Evolutionary conservation across 441 rosid genomes (phyloP).

Genomic region (Bruguiera hainesii): DNA sequence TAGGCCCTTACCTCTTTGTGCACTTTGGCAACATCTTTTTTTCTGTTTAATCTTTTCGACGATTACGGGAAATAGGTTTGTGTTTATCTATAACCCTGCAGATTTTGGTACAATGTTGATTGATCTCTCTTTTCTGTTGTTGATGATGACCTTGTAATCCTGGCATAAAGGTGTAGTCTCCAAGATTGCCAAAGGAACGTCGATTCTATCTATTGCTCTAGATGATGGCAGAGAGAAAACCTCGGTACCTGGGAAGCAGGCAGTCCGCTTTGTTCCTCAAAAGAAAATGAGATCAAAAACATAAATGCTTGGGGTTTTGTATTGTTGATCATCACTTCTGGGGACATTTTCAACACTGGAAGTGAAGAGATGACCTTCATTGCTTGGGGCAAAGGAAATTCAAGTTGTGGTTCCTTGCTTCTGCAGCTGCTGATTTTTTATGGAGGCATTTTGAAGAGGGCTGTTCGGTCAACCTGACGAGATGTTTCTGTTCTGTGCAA

Average conservation of each 20-base stretch:
- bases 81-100: not conserved
- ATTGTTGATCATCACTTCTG: conserved; percentile 9
- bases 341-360: conserved; percentile 19
- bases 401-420: conserved; percentile 2
- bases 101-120: conserved; percentile 1
- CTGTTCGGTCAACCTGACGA: conserved; percentile 5
- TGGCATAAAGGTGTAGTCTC: conserved; percentile 88
- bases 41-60: not conserved
- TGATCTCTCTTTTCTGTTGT: not conserved
- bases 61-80: not conserved
- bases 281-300: conserved; percentile 73
- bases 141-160: conserved; percentile 20
- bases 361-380: conserved; percentile 19
- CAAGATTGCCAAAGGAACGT: conserved; percentile 49
- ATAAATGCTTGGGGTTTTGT: conserved; percentile 20
- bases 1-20: too few species aligned
- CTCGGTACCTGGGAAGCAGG: conserved; percentile 79
- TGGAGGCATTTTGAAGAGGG: not conserved
- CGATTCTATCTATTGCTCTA: conserved; percentile 50
- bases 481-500: conserved; percentile 14
- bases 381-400: not conserved
- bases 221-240: conserved; percentile 71
- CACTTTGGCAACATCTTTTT: not conserved
- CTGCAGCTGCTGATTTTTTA: conserved; percentile 4
- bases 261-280: conserved; percentile 73